phyloP scores from a whole-genome alignment of 345 rosid genomes.

The Eucalyptus paniculata region DNA sequence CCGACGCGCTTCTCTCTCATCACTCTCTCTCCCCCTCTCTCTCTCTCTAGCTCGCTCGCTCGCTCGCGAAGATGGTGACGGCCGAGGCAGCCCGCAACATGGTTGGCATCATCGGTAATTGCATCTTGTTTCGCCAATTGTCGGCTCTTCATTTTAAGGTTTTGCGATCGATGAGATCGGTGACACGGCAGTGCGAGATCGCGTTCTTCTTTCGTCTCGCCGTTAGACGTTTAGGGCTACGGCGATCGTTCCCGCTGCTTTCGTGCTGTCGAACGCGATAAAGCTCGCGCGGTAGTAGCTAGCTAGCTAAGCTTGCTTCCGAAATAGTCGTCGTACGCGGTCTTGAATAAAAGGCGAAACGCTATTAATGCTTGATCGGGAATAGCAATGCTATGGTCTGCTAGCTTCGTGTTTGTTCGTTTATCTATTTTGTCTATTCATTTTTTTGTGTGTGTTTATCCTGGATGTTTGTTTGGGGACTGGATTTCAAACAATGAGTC shows the following conservation, averaged over 20 bases:
- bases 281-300: background rate
- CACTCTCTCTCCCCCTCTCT: background rate
- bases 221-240: background rate
- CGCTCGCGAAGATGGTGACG: background rate
- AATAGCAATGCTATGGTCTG: background rate
- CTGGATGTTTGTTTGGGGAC: background rate
- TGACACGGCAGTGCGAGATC: background rate
- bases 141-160: background rate
- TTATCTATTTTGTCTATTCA: background rate
- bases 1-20: background rate
- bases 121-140: background rate
- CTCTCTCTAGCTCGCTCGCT: background rate
- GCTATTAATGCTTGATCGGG: background rate
- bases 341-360: background rate
- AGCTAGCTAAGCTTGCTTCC: background rate
- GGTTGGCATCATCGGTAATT: slow-evolving; percentile 3
- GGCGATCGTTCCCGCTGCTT: background rate
- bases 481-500: background rate
- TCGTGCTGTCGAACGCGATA: background rate
- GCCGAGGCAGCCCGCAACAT: background rate
- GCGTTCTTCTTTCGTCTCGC: background rate
- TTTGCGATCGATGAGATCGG: background rate
- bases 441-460: background rate
- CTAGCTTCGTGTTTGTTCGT: background rate
- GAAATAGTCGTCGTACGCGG: background rate